Evolutionary conservation across 768 basidiomycete genomes (phyloP), one percentile per base, ranked within the genome.

Genomic region (Hygrophorus pudorinus): DNA sequence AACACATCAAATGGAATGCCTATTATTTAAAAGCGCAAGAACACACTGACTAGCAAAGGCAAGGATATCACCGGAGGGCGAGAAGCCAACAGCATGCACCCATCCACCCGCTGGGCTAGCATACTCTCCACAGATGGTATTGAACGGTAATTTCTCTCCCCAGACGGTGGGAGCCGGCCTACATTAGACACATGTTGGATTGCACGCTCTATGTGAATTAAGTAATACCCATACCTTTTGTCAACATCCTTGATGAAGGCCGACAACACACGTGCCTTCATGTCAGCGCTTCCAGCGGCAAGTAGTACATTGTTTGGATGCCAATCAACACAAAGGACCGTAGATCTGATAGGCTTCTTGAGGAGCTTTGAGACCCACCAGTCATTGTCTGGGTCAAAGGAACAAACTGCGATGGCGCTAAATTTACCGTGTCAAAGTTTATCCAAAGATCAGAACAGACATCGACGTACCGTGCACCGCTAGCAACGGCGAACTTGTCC

Each of bases 201-300:
- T 16, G 2, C 6, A 18, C 30, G 20, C 7, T 31, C 11, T n/a
- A 20, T 17, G 8, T 13, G 42, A 38, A 11, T 24, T 20, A 41
- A 42, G 45, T 28, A n/a, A 40, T 17, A 5, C 18, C 57, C 71
- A 51, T 51, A 85, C 94, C 81, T 86, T 56, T 87, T 79, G 59
- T 99, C 96, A 16, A 97, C 81, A 54, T 96, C 96, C 70, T 99
- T 99, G 68, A 98, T 93, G 63, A 90, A 98, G 3, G 92, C 96
- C 1, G 93, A 97, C 63, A 98, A 88, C 6, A 99, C 96, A 14
- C 93, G 78, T 9, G 96, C 96, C 64, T 94, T 94, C 79, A 90
- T 90, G 58, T 99, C 96, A 0, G 94, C 92, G 47, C 89, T 83
- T n/a, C 96, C 96, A 29, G 94, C 86, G 3, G 94, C 96, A 20